These are phyloP conservation scores for Caloboletus inedulis DNA, from an alignment of 1,284 basidiomycete genomes.

Conservation along the genomic window DNA sequence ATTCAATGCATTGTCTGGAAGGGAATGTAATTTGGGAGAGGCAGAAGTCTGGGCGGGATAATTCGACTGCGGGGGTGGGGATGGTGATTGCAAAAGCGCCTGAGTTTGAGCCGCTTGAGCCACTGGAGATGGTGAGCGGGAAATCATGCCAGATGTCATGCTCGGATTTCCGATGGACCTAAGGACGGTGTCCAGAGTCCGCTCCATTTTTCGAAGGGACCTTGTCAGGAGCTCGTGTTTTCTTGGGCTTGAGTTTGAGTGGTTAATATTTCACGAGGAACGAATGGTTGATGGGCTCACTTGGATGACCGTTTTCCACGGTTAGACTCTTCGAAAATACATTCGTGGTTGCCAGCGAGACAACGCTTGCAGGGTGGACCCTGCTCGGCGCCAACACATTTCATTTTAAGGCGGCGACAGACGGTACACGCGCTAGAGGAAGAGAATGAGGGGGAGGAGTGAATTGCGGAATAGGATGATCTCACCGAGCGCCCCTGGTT, in stretches of 20 bases:
- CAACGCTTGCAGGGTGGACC: conserved; percentile 91
- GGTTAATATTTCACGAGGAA: conserved; percentile 29
- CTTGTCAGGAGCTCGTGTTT: conserved; percentile 86
- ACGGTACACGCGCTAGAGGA: conserved; percentile 81
- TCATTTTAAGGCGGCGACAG: conserved; percentile 97
- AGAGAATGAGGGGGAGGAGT: conserved; percentile 5
- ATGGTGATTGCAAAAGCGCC: conserved; percentile 57
- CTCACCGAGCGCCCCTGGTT: conserved; percentile 81
- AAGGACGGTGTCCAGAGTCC: conserved; percentile 84
- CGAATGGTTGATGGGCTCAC: conserved; percentile 41
- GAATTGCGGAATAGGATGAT: conserved; percentile 10
- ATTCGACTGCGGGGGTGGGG: conserved; percentile 43
- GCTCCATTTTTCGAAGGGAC: conserved; percentile 91
- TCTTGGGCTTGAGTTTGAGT: conserved; percentile 44
- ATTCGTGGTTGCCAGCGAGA: conserved; percentile 79
- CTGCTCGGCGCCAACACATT: conserved; percentile 91
- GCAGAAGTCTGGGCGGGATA: conserved; percentile 22
- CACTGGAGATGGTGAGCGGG: conserved; percentile 75
- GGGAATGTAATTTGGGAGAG: conserved; percentile 78
- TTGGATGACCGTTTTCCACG: conserved; percentile 89
- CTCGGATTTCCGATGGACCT: conserved; percentile 80
- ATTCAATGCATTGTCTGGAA: conserved; percentile 89
- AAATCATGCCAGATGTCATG: conserved; percentile 73
- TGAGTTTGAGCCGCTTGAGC: conserved; percentile 53
- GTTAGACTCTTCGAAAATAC: conserved; percentile 93